Percentiles rank a stretch among this genome's conserved stretches.
Conservation (phyloP, 768 basidiomycete genomes). For the Cytidiella melzeri region DNA sequence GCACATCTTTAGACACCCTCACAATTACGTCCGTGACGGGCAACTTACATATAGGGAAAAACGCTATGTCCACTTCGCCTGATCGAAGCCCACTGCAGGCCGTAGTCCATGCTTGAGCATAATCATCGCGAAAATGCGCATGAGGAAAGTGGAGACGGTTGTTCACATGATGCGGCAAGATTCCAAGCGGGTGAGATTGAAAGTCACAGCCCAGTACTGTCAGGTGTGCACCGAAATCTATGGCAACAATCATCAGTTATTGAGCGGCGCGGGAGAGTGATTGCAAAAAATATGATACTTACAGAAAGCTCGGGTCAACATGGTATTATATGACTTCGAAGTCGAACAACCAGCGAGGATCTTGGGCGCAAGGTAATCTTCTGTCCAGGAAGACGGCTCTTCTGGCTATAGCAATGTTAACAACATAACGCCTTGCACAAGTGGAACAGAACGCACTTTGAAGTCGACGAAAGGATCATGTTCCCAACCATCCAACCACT, state of each 20-base stretch:
- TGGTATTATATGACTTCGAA: not conserved
- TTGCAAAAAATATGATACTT: too few relatives aligned
- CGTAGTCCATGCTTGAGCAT: not conserved
- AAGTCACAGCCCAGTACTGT: not conserved
- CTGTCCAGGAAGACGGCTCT: not conserved
- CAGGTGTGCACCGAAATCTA: not conserved
- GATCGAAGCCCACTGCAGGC: not conserved
- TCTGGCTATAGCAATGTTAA: not conserved
- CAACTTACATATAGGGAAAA: not conserved
- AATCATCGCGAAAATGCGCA: not conserved
- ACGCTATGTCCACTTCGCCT: not conserved
- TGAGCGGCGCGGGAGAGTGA: too few relatives aligned
- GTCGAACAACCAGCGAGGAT: not conserved
- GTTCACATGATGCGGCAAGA: not conserved
- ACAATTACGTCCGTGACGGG: too few relatives aligned
- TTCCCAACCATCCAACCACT: not conserved
- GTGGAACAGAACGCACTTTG: not conserved
- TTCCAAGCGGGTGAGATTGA: not conserved
- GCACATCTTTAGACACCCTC: too few relatives aligned
- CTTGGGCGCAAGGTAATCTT: not conserved
- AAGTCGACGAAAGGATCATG: not conserved
- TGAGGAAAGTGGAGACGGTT: not conserved
- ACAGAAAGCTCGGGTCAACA: too few relatives aligned
- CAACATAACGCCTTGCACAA: not conserved
- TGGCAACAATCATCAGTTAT: not conserved